Percentiles rank a stretch among this genome's conserved stretches.
These are phyloP conservation scores for Cordyceps fumosorosea DNA, from an alignment of 2,329 filamentous ascomycete species.

Conservation along the genomic window DNA sequence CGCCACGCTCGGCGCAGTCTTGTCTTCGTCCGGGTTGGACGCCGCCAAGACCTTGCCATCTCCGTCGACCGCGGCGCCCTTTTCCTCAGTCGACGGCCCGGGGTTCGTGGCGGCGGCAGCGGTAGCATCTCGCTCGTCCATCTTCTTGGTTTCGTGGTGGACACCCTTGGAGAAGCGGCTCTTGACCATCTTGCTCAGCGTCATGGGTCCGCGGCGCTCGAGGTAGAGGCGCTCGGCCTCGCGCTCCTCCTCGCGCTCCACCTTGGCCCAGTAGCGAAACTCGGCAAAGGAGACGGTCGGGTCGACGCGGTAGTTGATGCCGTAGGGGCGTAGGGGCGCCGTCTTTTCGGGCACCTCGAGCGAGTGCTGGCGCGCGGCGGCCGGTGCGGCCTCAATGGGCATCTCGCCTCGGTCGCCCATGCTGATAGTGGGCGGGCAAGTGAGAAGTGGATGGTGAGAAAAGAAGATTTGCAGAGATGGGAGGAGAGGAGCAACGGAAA, in stretches of 20 bases:
- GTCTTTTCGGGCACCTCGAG: not conserved
- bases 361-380: not conserved
- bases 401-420: not conserved
- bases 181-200: slow-evolving; percentile 14
- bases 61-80: not conserved
- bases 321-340: slow-evolving; percentile 2
- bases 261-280: slow-evolving; percentile 19
- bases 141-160: slow-evolving; percentile 12
- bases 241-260: slow-evolving; percentile 18
- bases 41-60: not conserved
- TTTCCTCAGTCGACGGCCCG: slow-evolving; percentile 1
- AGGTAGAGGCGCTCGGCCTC: slow-evolving; percentile 16
- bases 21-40: not conserved
- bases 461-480: too few species aligned
- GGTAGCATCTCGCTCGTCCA: not conserved
- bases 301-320: slow-evolving; percentile 8
- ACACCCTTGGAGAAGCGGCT: slow-evolving; percentile 16
- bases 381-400: not conserved
- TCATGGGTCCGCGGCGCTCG: slow-evolving; percentile 14
- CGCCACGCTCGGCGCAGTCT: not conserved
- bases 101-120: not conserved
- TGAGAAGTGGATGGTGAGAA: not conserved
- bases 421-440: not conserved
- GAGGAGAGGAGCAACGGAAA: not conserved
- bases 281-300: slow-evolving; percentile 17